Base-by-base conservation (phyloP, 495 filamentous ascomycete genomes). In the Hyaloscypha variabilis region DNA sequence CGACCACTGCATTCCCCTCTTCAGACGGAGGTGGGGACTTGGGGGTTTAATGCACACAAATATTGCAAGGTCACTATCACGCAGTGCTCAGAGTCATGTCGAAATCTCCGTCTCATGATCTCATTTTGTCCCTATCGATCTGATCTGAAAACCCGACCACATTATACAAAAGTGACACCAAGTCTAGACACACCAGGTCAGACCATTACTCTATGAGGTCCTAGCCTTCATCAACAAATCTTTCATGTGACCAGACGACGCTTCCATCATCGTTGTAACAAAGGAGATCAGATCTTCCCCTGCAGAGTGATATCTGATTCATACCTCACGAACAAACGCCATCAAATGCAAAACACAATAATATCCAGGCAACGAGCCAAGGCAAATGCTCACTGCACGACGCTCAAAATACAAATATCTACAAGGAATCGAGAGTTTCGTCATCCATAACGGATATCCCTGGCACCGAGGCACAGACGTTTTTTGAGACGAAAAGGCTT, bases 401-500 rank as follows among this genome's bases (percentile, higher is more conserved):
- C 25, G 36, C 52, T 42, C 49, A 54, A 64, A 55, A 46, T 24
- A 31, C 51, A 67, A n/a, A 62, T 68, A 72, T 69, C 42, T 70
- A 70, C 63, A 70, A 31, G 60, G 57, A 67, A 63, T 55, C 14
- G 55, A 66, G 62, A 64, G 54, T 55, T 54, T 68, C 54, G 51
- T 66, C 49, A 51, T 52, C 66, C 28, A 59, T 50, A 67, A 67
- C 62, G 61, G 42, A 64, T 54, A 51, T 50, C 34, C 58, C 53
- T 51, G 52, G 10, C 39, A 31, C 63, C 34, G 56, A 62, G 49
- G 62, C 63, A 65, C 70, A 64, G 60, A 62, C 58, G 29, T 28
- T 58, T 53, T 66, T 58, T 67, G 65, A 70, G 67, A 68, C 62
- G 55, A 67, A 62, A 64, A 54, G 60, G 65, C 51, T 62, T 63